Evolutionary conservation across 2,329 filamentous ascomycete species (phyloP).

Genomic region (Zasmidium citrigriseum): DNA sequence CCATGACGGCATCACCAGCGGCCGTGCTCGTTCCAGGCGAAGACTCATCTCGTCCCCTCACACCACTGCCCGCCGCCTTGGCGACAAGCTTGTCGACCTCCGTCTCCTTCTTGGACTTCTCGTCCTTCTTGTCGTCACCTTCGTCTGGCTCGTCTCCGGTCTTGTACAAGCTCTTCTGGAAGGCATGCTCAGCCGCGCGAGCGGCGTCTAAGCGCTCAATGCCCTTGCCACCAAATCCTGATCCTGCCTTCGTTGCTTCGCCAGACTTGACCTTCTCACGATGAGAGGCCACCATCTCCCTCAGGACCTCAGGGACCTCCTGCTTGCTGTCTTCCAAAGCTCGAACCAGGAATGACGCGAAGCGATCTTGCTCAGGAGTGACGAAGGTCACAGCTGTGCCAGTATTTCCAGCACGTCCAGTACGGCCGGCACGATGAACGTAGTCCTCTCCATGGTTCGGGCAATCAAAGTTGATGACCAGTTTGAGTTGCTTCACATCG

Average conservation of each 20-base stretch:
- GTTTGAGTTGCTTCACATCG: conserved; percentile 92
- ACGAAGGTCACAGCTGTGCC: conserved; percentile 95
- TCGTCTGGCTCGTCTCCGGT: conserved; percentile 84
- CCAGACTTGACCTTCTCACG: conserved; percentile 89
- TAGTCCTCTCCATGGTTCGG: conserved; percentile 96
- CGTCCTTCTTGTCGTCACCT: conserved; percentile 65
- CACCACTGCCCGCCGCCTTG: conserved; percentile 61
- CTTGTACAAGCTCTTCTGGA: conserved; percentile 87
- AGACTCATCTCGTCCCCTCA: conserved; percentile 27
- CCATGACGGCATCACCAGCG: conserved; percentile 15
- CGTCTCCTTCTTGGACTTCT: conserved; percentile 41
- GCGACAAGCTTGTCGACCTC: conserved; percentile 57
- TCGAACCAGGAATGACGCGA: conserved; percentile 83
- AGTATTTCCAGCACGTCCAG: conserved; percentile 89
- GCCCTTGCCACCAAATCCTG: conserved; percentile 93
- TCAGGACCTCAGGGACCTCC: conserved; percentile 69
- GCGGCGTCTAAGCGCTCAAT: conserved; percentile 89
- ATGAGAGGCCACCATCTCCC: conserved; percentile 66
- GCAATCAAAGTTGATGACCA: conserved; percentile 93
- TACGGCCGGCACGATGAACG: conserved; percentile 90
- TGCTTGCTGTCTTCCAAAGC: conserved; percentile 91
- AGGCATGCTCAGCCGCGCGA: conserved; percentile 80
- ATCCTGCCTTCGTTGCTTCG: conserved; percentile 79
- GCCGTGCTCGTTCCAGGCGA: conserved; percentile 1
- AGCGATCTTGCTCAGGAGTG: conserved; percentile 88